These are phyloP conservation scores for Ceriops decandra DNA, from an alignment of 345 rosid genomes.

Conservation along the genomic window DNA sequence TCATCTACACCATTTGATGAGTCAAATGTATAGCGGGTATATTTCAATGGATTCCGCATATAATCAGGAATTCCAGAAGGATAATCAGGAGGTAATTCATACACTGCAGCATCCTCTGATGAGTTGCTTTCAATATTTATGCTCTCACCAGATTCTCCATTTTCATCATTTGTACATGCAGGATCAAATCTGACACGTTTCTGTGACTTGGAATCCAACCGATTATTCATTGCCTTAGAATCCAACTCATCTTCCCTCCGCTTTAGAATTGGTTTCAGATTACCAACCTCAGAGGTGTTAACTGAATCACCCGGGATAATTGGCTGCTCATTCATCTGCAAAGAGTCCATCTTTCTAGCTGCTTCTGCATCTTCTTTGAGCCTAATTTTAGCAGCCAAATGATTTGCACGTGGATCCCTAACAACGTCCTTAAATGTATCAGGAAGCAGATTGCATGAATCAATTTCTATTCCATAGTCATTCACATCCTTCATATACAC, in stretches of 20 bases:
- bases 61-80: slow-evolving; percentile 31
- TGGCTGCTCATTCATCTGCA: slow-evolving; percentile 34
- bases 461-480: slow-evolving; percentile 49
- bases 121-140: slow-evolving; percentile 15
- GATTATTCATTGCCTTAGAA: neutral
- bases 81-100: slow-evolving; percentile 25
- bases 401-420: slow-evolving; percentile 81
- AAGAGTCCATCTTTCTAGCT: slow-evolving; percentile 48
- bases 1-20: slow-evolving; percentile 19
- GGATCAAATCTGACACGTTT: slow-evolving; percentile 29
- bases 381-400: slow-evolving; percentile 53
- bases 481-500: slow-evolving; percentile 43
- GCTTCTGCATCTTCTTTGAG: slow-evolving; percentile 76
- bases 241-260: slow-evolving; percentile 46
- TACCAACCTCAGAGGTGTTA: slow-evolving; percentile 36
- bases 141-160: slow-evolving; percentile 14
- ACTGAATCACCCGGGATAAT: slow-evolving; percentile 4
- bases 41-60: slow-evolving; percentile 26
- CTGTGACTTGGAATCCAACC: slow-evolving; percentile 10
- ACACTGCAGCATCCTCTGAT: neutral
- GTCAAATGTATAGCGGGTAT: slow-evolving; percentile 22
- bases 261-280: slow-evolving; percentile 68
- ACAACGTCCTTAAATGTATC: slow-evolving; percentile 31
- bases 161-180: slow-evolving; percentile 14
- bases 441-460: slow-evolving; percentile 48